Percentiles rank a stretch among this genome's conserved stretches.
Evolutionary conservation across 1,139 yeast genomes (phyloP).

Genomic region (Lodderomyces margitis): DNA sequence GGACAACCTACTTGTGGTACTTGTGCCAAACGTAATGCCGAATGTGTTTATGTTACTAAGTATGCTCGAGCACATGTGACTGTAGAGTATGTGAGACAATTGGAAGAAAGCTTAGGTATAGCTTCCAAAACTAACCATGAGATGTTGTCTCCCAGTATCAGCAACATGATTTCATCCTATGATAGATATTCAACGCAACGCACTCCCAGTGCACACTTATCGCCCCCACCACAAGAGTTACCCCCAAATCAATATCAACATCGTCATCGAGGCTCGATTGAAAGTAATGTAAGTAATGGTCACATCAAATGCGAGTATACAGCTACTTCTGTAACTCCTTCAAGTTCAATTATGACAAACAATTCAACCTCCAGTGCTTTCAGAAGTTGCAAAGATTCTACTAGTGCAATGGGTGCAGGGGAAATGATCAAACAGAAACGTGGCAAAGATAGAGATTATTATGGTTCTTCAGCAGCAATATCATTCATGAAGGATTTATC

Average conservation of each 20-base stretch:
- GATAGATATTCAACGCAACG: background rate
- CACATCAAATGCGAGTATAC: background rate
- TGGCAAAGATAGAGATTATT: background rate
- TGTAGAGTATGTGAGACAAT: background rate
- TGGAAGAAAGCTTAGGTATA: constrained; percentile 1
- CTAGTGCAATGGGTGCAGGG: constrained; percentile 3
- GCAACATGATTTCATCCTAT: background rate
- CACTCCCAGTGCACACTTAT: background rate
- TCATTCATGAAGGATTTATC: background rate
- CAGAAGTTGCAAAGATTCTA: background rate
- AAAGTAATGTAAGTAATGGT: no score
- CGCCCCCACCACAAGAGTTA: background rate
- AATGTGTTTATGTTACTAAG: constrained; percentile 23
- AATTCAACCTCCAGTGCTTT: constrained; percentile 1
- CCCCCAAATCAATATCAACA: background rate
- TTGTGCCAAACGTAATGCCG: constrained; percentile 29
- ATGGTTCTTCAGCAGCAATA: background rate
- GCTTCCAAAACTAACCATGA: background rate
- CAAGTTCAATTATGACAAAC: background rate
- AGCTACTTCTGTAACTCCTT: background rate
- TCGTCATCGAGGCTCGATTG: background rate
- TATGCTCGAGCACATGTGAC: background rate
- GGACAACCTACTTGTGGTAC: constrained; percentile 37
- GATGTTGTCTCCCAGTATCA: background rate
- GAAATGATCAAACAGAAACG: background rate